phyloP scores from a whole-genome alignment of 208 protist species.

The Trypanosoma congolense region DNA sequence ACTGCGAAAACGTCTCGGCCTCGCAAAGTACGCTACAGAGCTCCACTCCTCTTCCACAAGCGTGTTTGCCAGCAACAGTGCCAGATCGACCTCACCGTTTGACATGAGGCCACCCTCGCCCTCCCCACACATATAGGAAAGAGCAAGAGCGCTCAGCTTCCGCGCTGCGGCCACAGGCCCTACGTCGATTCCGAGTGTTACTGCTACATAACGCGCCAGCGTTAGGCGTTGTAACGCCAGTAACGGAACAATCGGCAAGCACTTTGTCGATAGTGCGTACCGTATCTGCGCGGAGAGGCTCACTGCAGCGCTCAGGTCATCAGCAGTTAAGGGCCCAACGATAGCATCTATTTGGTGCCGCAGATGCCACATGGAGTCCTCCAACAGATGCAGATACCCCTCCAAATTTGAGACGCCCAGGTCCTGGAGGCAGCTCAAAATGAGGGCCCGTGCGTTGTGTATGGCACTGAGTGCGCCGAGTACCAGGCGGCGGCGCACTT shows the following conservation, averaged over 20 bases:
- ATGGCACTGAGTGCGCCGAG: constrained; percentile 47
- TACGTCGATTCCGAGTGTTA: constrained; percentile 29
- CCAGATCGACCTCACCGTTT: constrained; percentile 7
- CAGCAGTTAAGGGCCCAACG: constrained; percentile 24
- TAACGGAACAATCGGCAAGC: constrained; percentile 23
- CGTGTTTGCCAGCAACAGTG: constrained; percentile 33
- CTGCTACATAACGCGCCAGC: constrained; percentile 44
- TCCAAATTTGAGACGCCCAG: constrained; percentile 65
- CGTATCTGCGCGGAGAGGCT: constrained; percentile 21
- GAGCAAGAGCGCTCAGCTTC: constrained; percentile 37
- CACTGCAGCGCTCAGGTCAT: constrained; percentile 25
- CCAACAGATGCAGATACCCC: constrained; percentile 69
- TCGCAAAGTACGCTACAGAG: constrained; percentile 44
- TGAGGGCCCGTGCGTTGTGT: constrained; percentile 57
- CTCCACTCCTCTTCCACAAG: constrained; percentile 57
- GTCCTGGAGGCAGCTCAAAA: constrained; percentile 57
- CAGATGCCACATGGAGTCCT: constrained; percentile 80
- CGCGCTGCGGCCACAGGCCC: constrained; percentile 28
- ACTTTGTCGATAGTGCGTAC: constrained; percentile 20
- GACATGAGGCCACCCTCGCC: constrained; percentile 13
- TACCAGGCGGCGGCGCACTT: constrained; percentile 25
- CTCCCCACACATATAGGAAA: constrained; percentile 19
- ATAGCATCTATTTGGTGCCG: constrained; percentile 41
- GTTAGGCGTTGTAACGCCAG: constrained; percentile 38
- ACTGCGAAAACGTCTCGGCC: constrained; percentile 35